Conservation (phyloP, 352 stramenopile genomes). For the Globisporangium spiculum region DNA sequence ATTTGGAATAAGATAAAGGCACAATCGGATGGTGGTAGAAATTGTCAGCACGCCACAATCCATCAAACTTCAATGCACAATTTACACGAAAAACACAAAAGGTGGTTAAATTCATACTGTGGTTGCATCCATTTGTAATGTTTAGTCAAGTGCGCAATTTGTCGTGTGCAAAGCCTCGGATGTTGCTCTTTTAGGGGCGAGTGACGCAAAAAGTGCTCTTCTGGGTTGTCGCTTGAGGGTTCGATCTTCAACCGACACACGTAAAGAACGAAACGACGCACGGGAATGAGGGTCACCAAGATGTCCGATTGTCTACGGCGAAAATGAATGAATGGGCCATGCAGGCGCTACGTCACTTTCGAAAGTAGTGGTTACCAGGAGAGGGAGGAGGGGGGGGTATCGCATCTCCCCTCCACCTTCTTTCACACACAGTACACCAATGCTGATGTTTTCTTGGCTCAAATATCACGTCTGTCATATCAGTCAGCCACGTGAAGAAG, state of each 20-base stretch:
- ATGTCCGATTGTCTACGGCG: not conserved
- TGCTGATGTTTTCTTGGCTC: not conserved
- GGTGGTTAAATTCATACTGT: not conserved
- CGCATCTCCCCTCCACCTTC: not conserved
- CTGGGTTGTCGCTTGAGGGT: not conserved
- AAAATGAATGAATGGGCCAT: too few relatives aligned
- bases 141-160: not conserved
- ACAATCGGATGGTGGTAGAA: not conserved
- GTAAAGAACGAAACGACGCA: not conserved
- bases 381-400: not conserved
- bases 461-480: not conserved
- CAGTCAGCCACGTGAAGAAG: not conserved
- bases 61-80: too few relatives aligned
- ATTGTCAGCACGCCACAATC: too few relatives aligned
- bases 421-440: not conserved
- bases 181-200: not conserved
- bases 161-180: not conserved
- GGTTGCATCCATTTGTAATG: not conserved
- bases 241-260: constrained; percentile 2
- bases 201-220: not conserved
- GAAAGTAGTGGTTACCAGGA: not conserved
- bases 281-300: not conserved
- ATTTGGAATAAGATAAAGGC: not conserved
- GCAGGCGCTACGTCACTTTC: not conserved
- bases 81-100: too few relatives aligned